Evolutionary conservation across 441 rosid genomes (phyloP).

Genomic region (California macrophylla): DNA sequence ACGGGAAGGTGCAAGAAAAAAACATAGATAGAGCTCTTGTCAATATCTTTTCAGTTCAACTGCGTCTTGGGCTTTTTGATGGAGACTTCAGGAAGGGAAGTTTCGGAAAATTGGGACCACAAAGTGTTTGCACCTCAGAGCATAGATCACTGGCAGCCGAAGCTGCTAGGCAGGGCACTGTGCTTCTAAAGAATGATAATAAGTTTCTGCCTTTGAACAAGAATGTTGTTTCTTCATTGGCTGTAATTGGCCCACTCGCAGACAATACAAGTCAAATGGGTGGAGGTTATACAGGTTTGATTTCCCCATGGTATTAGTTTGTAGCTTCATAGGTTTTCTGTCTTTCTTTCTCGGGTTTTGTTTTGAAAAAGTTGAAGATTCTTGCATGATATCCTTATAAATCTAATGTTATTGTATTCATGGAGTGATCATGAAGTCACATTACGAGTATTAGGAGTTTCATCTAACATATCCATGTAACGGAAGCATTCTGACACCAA

Average conservation of each 20-base stretch:
- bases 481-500: too few relatives aligned
- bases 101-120: slow-evolving; percentile 42
- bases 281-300: slow-evolving; percentile 52
- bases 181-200: slow-evolving; percentile 52
- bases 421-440: background rate
- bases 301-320: slow-evolving; percentile 4
- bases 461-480: too few relatives aligned
- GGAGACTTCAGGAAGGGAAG: slow-evolving; percentile 49
- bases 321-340: background rate
- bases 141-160: slow-evolving; percentile 49
- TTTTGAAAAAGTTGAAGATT: background rate
- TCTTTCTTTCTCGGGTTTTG: background rate
- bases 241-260: slow-evolving; percentile 56
- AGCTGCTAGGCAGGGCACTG: slow-evolving; percentile 60
- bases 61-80: slow-evolving; percentile 59
- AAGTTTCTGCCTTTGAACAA: slow-evolving; percentile 43
- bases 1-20: slow-evolving; percentile 46
- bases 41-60: slow-evolving; percentile 49
- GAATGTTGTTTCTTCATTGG: slow-evolving; percentile 39
- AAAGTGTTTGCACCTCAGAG: slow-evolving; percentile 39
- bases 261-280: slow-evolving; percentile 38
- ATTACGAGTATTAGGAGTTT: too few relatives aligned
- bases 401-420: background rate
- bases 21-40: slow-evolving; percentile 46
- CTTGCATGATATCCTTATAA: background rate